Percentiles rank a stretch among this genome's conserved stretches.
These are phyloP conservation scores for Cercospora sesami DNA, from an alignment of 2,329 filamentous ascomycete species.

Conservation along the genomic window DNA sequence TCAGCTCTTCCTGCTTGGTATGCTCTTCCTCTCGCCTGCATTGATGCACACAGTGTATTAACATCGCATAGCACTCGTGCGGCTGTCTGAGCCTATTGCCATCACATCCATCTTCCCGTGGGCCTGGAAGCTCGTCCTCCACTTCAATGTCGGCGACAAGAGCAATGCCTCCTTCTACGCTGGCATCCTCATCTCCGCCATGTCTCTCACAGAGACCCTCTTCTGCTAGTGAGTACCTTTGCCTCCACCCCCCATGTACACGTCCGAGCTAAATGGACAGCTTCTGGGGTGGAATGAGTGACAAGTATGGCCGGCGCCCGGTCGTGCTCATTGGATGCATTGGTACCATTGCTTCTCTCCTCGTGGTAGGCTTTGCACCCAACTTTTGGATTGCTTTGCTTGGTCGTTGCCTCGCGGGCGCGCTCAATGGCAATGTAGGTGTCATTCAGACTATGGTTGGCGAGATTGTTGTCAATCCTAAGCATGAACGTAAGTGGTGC, in stretches of 20 bases:
- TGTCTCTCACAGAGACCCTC: constrained; percentile 75
- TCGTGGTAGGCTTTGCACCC: constrained; percentile 77
- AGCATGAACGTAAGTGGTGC: constrained; percentile 73
- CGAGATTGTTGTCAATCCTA: constrained; percentile 77
- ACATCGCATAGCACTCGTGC: constrained; percentile 71
- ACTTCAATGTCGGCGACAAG: constrained; percentile 69
- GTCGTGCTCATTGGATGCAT: constrained; percentile 77
- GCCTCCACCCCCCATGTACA: background rate
- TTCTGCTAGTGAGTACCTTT: constrained; percentile 65
- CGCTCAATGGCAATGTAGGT: constrained; percentile 88
- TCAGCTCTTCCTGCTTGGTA: constrained; percentile 84
- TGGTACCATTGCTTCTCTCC: constrained; percentile 78
- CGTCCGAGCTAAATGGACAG: constrained; percentile 22
- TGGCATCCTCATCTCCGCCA: constrained; percentile 82
- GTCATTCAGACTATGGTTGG: constrained; percentile 80
- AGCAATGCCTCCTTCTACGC: constrained; percentile 84
- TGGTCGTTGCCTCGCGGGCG: constrained; percentile 74
- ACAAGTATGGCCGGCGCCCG: constrained; percentile 80
- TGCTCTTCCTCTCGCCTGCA: constrained; percentile 35
- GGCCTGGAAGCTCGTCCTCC: constrained; percentile 78
- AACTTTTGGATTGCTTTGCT: constrained; percentile 82
- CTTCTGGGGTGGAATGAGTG: constrained; percentile 81
- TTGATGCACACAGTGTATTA: background rate
- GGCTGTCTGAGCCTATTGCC: constrained; percentile 87
- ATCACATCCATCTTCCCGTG: constrained; percentile 93